Percentiles rank a stretch among this genome's conserved stretches.
These are phyloP conservation scores for Coniochaeta pulveracea DNA, from an alignment of 2,329 filamentous ascomycete species.

Conservation along the genomic window DNA sequence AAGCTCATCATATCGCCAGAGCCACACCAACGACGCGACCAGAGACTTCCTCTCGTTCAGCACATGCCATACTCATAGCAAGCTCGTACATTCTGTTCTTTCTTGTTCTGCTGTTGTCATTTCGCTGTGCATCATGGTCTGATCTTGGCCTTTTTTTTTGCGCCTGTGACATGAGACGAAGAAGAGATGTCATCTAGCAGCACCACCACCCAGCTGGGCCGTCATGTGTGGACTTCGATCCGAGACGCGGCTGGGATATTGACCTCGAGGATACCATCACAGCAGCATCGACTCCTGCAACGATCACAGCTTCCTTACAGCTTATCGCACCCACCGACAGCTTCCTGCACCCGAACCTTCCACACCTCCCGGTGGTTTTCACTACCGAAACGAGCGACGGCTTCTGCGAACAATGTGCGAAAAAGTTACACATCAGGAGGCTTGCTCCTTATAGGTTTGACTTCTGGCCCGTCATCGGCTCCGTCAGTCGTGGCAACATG, in stretches of 20 bases:
- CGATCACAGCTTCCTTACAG: conserved; percentile 6
- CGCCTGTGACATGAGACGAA: too few species aligned
- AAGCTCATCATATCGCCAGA: too few species aligned
- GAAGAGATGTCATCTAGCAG: conserved; percentile 21
- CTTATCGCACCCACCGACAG: conserved; percentile 4
- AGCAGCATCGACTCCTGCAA: conserved; percentile 7
- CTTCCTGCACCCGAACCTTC: conserved; percentile 10
- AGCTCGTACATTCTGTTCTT: too few species aligned
- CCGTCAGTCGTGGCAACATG: conserved; percentile 26
- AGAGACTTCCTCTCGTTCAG: too few species aligned
- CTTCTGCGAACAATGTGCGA: conserved; percentile 27
- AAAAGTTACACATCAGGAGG: conserved; percentile 44
- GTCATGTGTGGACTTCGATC: conserved; percentile 20
- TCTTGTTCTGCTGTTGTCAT: too few species aligned
- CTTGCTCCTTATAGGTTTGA: conserved; percentile 36
- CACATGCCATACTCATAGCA: too few species aligned
- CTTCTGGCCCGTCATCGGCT: conserved; percentile 25
- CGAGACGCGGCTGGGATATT: conserved; percentile 16
- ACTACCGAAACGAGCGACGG: conserved; percentile 17
- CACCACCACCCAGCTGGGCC: conserved; percentile 22
- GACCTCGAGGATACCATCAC: conserved; percentile 10
- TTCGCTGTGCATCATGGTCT: too few species aligned
- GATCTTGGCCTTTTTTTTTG: conserved; percentile 6
- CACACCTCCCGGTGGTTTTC: conserved; percentile 15
- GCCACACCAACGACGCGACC: too few species aligned